A percentile compares a stretch with the other conserved stretches of the same genome.
Conservation (phyloP, 129 eudicot species). For the Tagetes patula region DNA sequence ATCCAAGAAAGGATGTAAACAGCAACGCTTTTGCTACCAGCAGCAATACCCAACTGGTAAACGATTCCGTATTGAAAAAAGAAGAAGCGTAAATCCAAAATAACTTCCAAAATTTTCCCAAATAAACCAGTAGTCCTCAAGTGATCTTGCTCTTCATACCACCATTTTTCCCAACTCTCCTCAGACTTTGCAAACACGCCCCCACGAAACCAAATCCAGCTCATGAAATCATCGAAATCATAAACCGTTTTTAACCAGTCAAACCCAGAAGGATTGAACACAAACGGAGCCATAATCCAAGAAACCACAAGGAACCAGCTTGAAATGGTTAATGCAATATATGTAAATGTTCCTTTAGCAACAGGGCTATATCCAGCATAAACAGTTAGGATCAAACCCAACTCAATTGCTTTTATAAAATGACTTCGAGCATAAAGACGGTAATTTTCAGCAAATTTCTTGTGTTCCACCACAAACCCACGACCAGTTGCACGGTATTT, state of each 20-base stretch:
- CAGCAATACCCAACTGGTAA: conserved; percentile 86
- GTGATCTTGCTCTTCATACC: conserved; percentile 98
- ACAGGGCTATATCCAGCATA: conserved; percentile 83
- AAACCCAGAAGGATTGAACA: conserved; percentile 88
- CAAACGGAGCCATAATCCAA: conserved; percentile 91
- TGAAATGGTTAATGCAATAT: conserved; percentile 73
- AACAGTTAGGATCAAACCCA: conserved; percentile 75
- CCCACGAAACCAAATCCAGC: conserved; percentile 89
- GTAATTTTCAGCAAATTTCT: conserved; percentile 82
- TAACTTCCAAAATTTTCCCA: conserved; percentile 70
- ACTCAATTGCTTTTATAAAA: conserved; percentile 86
- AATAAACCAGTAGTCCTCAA: conserved; percentile 82
- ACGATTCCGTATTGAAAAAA: conserved; percentile 91
- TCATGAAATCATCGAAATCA: conserved; percentile 86
- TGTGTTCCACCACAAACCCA: conserved; percentile 97
- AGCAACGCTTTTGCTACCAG: conserved; percentile 60
- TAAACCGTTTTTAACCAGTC: conserved; percentile 96
- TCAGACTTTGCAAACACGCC: conserved; percentile 81
- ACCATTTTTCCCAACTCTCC: conserved; percentile 96
- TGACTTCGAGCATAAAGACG: conserved; percentile 90
- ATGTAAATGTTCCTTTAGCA: conserved; percentile 77
- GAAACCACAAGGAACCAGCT: conserved; percentile 93
- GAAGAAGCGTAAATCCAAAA: conserved; percentile 82
- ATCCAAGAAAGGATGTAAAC: conserved; percentile 95
- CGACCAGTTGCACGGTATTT: conserved; percentile 99